Percentiles rank a stretch among this genome's conserved stretches.
Evolutionary conservation across 257 asterid genomes (phyloP).

Genomic region (Primulina eburnea): DNA sequence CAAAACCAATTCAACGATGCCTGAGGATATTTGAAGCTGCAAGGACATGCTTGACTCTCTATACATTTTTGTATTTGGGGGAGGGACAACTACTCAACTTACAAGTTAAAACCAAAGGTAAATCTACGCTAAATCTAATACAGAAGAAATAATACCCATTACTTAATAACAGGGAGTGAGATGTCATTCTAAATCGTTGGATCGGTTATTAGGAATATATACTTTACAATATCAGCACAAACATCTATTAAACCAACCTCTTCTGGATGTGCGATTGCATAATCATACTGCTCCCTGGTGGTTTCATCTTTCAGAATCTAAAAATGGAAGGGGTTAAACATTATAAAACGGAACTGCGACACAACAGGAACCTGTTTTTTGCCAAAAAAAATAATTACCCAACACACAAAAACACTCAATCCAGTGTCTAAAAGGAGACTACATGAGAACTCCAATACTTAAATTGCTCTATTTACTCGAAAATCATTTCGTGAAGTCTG

Average conservation of each 20-base stretch:
- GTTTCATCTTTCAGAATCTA: constrained; percentile 95
- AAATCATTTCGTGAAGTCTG: background rate
- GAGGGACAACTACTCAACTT: background rate
- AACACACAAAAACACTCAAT: background rate
- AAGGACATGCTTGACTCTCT: constrained; percentile 12
- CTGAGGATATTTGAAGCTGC: background rate
- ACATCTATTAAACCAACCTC: constrained; percentile 53
- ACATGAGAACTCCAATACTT: background rate
- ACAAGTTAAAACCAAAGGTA: background rate
- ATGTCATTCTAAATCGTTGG: background rate
- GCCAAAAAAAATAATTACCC: background rate
- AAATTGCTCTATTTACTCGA: background rate
- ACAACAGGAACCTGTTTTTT: background rate
- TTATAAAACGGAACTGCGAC: background rate
- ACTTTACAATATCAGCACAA: constrained; percentile 13
- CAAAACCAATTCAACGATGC: background rate
- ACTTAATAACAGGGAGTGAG: background rate
- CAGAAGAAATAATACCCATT: background rate
- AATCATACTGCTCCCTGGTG: constrained; percentile 93
- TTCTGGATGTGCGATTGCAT: constrained; percentile 95
- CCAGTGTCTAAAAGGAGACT: background rate
- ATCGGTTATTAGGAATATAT: constrained; percentile 14
- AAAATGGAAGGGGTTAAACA: constrained; percentile 24
- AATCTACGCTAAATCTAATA: no score
- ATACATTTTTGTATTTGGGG: constrained; percentile 10